Evolutionary conservation across 805 yeast genomes (phyloP), one percentile per base, ranked within the genome.

Genomic region (Spathaspora passalidarum): DNA sequence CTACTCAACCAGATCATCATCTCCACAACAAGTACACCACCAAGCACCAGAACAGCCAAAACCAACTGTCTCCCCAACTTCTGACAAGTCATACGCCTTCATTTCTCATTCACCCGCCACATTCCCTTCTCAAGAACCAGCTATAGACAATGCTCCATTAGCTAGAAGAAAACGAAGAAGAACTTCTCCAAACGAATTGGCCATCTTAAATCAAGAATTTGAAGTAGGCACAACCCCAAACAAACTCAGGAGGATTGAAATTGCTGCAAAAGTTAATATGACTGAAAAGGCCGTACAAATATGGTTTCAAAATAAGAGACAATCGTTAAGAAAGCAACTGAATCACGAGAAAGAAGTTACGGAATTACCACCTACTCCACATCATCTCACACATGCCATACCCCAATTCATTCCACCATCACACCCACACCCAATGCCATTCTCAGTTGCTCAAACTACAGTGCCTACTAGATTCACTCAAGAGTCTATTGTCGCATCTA

Each of bases 291-390:
- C 97, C 1, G 96, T 94, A 29, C 99, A 94, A 69, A 89, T 92
- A 51, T 94, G 99, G 99, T 94, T 94, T 69, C 99, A 94, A 69
- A 94, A 94, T 67, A 87, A 83, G 65, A 80, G 99, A 65, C 97
- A 92, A 66, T 78, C 91, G 32, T 67, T 85, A 51, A 78, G 90
- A 57, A 80, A 83, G 55, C 73, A 68, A 42, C 56, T 59, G 45
- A 50, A 52, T 36, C 45, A 55, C 13, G 76, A 71, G 41, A 67
- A 58, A 51, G 76, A 72, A 55, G 56, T 72, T 36, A 68, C 75
- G 7, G 73, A 64, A 48, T 61, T 72, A 52, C 75, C 75, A 23
- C 73, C 74, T n/a, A 68, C 72, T 10, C 34, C 34, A 10, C 34
- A 29, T 29, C 71, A 40, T 22, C 45, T 23, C 22, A 34, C 40